Conservation (phyloP, 2,329 filamentous ascomycete species). For the Camillea tinctor region DNA sequence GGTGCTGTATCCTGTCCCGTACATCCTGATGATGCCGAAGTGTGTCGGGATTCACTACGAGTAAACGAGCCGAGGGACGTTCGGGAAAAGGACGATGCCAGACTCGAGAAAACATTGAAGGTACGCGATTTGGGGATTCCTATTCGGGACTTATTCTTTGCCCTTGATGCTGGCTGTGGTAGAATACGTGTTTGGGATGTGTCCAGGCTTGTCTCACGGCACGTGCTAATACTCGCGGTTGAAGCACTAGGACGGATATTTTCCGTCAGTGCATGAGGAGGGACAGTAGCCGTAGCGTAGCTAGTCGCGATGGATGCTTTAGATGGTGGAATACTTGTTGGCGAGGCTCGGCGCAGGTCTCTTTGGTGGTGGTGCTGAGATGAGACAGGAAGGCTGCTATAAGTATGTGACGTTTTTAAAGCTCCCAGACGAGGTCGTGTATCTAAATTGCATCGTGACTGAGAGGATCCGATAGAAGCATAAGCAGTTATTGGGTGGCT, state of each 20-base stretch:
- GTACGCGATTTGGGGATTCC: slow-evolving; percentile 46
- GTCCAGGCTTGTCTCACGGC: slow-evolving; percentile 15
- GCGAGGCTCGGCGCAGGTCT: not conserved
- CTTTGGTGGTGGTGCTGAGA: slow-evolving; percentile 6
- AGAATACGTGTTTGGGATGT: slow-evolving; percentile 5
- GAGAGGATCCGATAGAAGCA: slow-evolving; percentile 15
- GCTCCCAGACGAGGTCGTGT: not conserved
- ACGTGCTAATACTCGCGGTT: slow-evolving; percentile 7
- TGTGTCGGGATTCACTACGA: slow-evolving; percentile 46
- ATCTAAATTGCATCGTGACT: slow-evolving; percentile 6
- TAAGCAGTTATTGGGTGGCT: slow-evolving; percentile 23
- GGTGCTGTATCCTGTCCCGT: slow-evolving; percentile 2
- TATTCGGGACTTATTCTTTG: slow-evolving; percentile 11
- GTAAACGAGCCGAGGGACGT: slow-evolving; percentile 31
- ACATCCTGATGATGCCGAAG: slow-evolving; percentile 22
- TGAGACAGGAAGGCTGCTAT: slow-evolving; percentile 18
- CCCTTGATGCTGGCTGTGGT: slow-evolving; percentile 6
- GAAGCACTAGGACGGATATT: slow-evolving; percentile 24
- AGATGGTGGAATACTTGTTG: slow-evolving; percentile 7
- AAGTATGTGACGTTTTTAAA: slow-evolving; percentile 18
- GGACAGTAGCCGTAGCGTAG: slow-evolving; percentile 10
- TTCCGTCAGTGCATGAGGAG: slow-evolving; percentile 17
- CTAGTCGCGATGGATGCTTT: slow-evolving; percentile 14
- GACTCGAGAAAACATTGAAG: slow-evolving; percentile 42
- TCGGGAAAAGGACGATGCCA: slow-evolving; percentile 46